Base-by-base conservation (phyloP, 352 stramenopile genomes). In the Phytophthora vignae region DNA sequence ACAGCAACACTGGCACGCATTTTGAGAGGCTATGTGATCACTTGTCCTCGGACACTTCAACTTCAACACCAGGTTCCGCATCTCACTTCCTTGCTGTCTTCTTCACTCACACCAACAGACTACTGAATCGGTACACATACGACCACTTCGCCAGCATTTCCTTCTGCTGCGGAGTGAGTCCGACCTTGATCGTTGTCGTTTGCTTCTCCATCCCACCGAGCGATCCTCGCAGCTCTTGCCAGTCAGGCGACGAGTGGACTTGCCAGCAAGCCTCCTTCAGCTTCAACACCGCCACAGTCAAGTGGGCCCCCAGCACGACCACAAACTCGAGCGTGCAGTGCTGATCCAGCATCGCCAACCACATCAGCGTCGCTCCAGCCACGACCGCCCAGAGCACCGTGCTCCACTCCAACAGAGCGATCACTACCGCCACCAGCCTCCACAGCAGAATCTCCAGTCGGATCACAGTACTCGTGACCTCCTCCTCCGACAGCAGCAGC, bases 61-160 rank as follows among this genome's bases (percentile, higher is more conserved):
- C 19, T 46, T 59, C 53, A 59, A 46, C 22, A 21, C 38, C 50
- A 36, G 38, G 22, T 4, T 19, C 7, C 29, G 25, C 1, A 53
- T 53, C 54, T 40, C 12, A 40, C 36, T 42, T 42, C 36, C 9
- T 17, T 15, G 11, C 36, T 42, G 36, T 15, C 36, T 42, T 42
- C 36, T 10, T 42, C 42, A 29, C 17, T 49, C 77, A 82, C 27
- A 70, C 31, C 55, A 70, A 42, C 44, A 64, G 54, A n/a, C 55
- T 64, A 38, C 63, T 54, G 15, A 65, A 25, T 52, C 63, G 58
- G 17, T 61, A 67, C 8, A 67, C 38, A 49, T 54, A 67, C 56
- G 77, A 84, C 48, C 64, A 60, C 63, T 84, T 62, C 15, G 64
- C 21, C 53, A 82, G 68, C 49, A 65, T 27, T 25, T 66, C 60